A percentile compares a stretch with the other conserved stretches of the same genome.
phyloP scores from a whole-genome alignment of 768 basidiomycete genomes.

The Rhizopogon vinicolor region DNA sequence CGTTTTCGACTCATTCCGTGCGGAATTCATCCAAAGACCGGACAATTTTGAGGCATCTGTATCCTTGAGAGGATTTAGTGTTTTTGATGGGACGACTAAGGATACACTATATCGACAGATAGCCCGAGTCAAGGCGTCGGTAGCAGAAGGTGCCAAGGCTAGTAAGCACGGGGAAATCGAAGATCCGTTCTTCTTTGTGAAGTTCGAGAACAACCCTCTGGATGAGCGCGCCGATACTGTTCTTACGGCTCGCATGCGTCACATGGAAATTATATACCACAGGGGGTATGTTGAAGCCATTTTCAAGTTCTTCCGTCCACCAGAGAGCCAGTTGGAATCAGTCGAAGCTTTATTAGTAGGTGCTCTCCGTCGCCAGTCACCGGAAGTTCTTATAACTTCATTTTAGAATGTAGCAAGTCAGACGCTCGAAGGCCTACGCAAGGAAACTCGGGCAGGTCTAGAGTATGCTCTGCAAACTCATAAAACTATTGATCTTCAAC shows the following conservation, averaged over 20 bases:
- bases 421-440: conserved; percentile 88
- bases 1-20: conserved; percentile 83
- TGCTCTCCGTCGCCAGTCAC: neutral
- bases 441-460: conserved; percentile 90
- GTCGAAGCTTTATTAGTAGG: conserved; percentile 87
- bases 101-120: conserved; percentile 85
- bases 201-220: conserved; percentile 88
- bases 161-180: conserved; percentile 22
- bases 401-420: conserved; percentile 82
- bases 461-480: conserved; percentile 92
- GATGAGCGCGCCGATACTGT: conserved; percentile 91
- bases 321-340: conserved; percentile 91
- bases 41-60: conserved; percentile 84
- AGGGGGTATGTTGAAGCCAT: conserved; percentile 90
- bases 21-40: conserved; percentile 78
- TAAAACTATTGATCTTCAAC: conserved; percentile 93
- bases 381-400: neutral
- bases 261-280: conserved; percentile 97
- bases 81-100: conserved; percentile 87
- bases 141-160: conserved; percentile 29
- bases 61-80: conserved; percentile 79
- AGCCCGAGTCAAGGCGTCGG: conserved; percentile 67
- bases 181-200: conserved; percentile 82
- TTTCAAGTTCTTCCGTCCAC: conserved; percentile 88
- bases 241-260: conserved; percentile 83